phyloP scores from a whole-genome alignment of 768 basidiomycete genomes.

The Leccinum arenicola region DNA sequence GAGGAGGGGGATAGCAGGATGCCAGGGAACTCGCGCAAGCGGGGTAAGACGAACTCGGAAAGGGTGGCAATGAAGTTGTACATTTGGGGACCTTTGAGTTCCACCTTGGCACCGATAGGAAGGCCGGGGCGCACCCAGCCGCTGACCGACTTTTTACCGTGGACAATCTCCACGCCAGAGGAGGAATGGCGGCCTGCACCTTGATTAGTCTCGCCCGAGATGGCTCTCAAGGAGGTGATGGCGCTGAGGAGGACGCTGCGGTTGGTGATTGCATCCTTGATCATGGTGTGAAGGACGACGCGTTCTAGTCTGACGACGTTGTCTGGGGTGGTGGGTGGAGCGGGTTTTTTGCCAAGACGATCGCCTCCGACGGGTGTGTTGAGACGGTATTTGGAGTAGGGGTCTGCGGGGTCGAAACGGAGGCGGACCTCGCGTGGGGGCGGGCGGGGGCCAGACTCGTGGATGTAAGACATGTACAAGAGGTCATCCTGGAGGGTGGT shows the following conservation, averaged over 20 bases:
- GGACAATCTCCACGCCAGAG: constrained; percentile 77
- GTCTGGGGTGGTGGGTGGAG: constrained; percentile 62
- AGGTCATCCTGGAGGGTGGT: constrained; percentile 79
- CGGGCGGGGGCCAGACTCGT: constrained; percentile 56
- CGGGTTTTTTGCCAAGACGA: constrained; percentile 61
- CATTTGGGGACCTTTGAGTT: constrained; percentile 88
- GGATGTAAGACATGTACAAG: constrained; percentile 93
- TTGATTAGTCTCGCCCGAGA: constrained; percentile 78
- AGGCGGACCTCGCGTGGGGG: constrained; percentile 58
- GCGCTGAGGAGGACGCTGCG: constrained; percentile 76
- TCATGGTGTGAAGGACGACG: constrained; percentile 83
- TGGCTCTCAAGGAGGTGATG: constrained; percentile 82
- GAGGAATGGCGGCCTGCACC: constrained; percentile 70
- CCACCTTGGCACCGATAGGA: constrained; percentile 60
- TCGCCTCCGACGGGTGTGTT: constrained; percentile 75
- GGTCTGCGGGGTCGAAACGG: constrained; percentile 72
- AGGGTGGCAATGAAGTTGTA: constrained; percentile 89
- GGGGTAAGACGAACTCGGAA: constrained; percentile 92
- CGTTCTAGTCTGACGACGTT: constrained; percentile 77
- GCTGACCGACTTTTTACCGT: constrained; percentile 61
- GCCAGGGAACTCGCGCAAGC: constrained; percentile 87
- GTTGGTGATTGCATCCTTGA: constrained; percentile 73
- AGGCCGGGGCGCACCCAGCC: constrained; percentile 84
- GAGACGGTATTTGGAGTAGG: constrained; percentile 76
- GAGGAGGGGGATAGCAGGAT: constrained; percentile 74